Conservation (phyloP, 345 rosid species). For the Euphorbia pulcherrima region DNA sequence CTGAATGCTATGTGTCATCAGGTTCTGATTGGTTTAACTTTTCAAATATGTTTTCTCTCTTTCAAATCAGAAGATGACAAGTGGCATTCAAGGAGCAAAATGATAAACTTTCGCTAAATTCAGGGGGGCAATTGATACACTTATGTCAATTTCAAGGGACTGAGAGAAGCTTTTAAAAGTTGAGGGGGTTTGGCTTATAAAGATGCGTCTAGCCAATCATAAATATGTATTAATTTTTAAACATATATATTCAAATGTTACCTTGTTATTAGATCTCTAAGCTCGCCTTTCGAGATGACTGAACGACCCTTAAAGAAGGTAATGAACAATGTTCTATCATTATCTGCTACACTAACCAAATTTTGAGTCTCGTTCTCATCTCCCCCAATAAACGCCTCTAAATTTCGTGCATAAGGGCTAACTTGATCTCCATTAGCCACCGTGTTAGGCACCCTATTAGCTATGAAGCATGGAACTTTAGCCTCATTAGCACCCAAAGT, state of each 20-base stretch:
- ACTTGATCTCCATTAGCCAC: neutral
- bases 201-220: too few relatives aligned
- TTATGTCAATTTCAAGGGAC: too few relatives aligned
- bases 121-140: too few relatives aligned
- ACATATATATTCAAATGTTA: neutral
- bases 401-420: neutral
- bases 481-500: neutral
- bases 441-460: neutral
- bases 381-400: neutral
- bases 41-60: too few relatives aligned
- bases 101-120: too few relatives aligned
- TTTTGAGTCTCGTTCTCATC: neutral
- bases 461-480: neutral
- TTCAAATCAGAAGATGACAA: too few relatives aligned
- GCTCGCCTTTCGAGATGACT: conserved; percentile 14
- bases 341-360: neutral
- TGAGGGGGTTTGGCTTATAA: too few relatives aligned
- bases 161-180: too few relatives aligned
- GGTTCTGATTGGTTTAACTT: too few relatives aligned
- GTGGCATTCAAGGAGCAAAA: too few relatives aligned
- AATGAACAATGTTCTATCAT: conserved; percentile 23
- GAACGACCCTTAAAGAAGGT: conserved; percentile 32
- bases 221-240: too few relatives aligned
- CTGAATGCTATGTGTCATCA: too few relatives aligned
- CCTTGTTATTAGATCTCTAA: conserved; percentile 22